phyloP scores from a whole-genome alignment of 768 basidiomycete species.

The Rhizopogon vesiculosus region DNA sequence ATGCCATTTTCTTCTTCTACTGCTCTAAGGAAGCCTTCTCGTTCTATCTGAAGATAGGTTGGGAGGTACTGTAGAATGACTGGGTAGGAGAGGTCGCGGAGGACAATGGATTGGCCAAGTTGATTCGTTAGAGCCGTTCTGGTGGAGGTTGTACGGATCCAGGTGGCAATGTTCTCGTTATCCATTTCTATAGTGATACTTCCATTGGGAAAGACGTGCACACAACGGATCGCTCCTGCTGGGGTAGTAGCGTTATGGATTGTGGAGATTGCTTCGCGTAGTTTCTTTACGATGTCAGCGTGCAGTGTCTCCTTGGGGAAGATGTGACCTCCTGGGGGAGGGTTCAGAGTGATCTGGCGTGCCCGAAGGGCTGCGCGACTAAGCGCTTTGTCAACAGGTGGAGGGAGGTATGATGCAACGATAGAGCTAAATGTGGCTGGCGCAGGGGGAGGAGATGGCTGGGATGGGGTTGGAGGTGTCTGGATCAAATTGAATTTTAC shows the following conservation, averaged over 20 bases:
- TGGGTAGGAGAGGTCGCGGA: neutral
- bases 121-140: slow-evolving; percentile 3
- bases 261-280: neutral
- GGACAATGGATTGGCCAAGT: neutral
- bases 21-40: neutral
- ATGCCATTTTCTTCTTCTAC: slow-evolving; percentile 15
- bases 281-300: neutral
- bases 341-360: neutral
- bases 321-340: neutral
- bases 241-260: neutral
- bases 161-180: slow-evolving; percentile 7
- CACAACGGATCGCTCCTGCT: neutral
- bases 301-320: neutral
- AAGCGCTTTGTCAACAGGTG: neutral
- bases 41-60: slow-evolving; percentile 7
- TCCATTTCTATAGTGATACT: slow-evolving; percentile 11
- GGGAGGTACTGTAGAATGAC: slow-evolving; percentile 21
- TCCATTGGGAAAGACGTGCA: slow-evolving; percentile 4
- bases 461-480: too few species aligned
- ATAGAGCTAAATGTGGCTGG: neutral
- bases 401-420: neutral
- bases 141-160: slow-evolving; percentile 8
- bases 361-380: neutral
- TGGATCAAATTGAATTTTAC: too few species aligned
- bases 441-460: neutral